Evolutionary conservation across 352 stramenopile species (phyloP).

Genomic region (Globisporangium yorkense): DNA sequence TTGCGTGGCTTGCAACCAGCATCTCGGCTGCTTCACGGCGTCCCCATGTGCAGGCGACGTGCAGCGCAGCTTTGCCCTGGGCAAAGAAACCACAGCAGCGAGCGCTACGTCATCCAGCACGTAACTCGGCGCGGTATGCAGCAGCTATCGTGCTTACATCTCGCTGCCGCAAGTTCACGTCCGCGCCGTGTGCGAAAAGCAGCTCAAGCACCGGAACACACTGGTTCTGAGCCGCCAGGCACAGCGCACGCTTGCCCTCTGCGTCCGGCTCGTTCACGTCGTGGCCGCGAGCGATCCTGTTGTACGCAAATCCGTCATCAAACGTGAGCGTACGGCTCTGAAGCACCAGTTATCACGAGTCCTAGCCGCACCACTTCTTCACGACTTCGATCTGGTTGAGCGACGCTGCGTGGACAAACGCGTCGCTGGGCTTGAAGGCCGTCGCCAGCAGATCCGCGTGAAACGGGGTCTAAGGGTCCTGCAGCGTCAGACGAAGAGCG

Average conservation of each 20-base stretch:
- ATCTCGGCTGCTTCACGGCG: conserved; percentile 30
- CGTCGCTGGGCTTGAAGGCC: conserved; percentile 35
- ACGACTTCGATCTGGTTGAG: conserved; percentile 64
- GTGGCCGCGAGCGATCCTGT: conserved; percentile 42
- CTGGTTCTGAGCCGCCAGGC: conserved; percentile 49
- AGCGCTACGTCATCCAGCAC: background rate
- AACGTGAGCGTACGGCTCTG: background rate
- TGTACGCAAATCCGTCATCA: background rate
- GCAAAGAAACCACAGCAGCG: background rate
- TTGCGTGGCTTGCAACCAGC: conserved; percentile 29
- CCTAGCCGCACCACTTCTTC: conserved; percentile 27
- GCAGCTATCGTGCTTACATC: conserved; percentile 18
- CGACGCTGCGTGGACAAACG: conserved; percentile 61
- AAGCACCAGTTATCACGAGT: too few relatives aligned
- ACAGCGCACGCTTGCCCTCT: conserved; percentile 44
- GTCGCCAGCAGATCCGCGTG: conserved; percentile 28
- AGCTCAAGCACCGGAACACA: conserved; percentile 50
- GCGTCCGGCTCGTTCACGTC: conserved; percentile 43
- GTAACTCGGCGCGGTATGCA: background rate
- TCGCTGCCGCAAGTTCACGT: conserved; percentile 32
- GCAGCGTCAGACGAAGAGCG: background rate
- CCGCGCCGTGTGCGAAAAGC: conserved; percentile 33
- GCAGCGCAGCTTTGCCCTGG: conserved; percentile 46
- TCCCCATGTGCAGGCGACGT: conserved; percentile 54
- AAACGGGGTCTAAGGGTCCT: conserved; percentile 19